Conservation (phyloP, 2,329 filamentous ascomycete genomes). For the Falciphora oryzae region DNA sequence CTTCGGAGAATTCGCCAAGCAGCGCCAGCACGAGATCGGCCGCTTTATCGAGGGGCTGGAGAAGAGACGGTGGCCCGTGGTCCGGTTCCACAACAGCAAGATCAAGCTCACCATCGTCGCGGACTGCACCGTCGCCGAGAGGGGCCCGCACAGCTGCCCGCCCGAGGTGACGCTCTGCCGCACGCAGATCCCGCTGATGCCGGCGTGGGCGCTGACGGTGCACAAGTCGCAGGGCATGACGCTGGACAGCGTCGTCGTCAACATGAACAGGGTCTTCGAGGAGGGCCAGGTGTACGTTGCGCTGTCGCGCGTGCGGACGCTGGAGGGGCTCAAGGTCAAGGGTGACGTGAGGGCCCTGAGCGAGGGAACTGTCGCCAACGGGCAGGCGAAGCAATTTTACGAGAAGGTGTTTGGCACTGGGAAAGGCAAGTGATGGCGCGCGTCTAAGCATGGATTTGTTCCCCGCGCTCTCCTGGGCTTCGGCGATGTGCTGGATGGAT, state of each 20-base stretch:
- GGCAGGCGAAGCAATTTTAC: neutral
- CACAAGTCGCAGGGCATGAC: slow-evolving; percentile 61
- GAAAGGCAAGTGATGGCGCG: neutral
- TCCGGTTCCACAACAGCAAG: slow-evolving; percentile 48
- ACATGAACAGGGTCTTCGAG: slow-evolving; percentile 47
- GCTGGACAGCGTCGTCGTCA: slow-evolving; percentile 50
- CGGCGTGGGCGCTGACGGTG: slow-evolving; percentile 58
- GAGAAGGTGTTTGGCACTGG: neutral
- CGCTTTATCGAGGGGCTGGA: slow-evolving; percentile 29
- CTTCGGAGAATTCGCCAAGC: slow-evolving; percentile 20
- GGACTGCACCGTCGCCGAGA: slow-evolving; percentile 40
- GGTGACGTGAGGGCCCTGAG: slow-evolving; percentile 23
- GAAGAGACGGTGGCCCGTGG: slow-evolving; percentile 40
- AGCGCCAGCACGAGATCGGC: slow-evolving; percentile 31
- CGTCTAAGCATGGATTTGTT: neutral
- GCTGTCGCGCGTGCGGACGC: slow-evolving; percentile 47
- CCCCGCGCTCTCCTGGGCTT: neutral
- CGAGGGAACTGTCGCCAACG: slow-evolving; percentile 13
- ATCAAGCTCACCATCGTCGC: slow-evolving; percentile 39
- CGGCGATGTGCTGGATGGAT: neutral
- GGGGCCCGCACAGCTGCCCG: slow-evolving; percentile 17
- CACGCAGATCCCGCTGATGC: slow-evolving; percentile 55
- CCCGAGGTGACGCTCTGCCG: slow-evolving; percentile 38
- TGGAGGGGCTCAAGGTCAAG: slow-evolving; percentile 41
- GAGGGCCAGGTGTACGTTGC: slow-evolving; percentile 58